A percentile compares a stretch with the other conserved stretches of the same genome.
phyloP scores from a whole-genome alignment of 2,329 filamentous ascomycete species.

The Escovopsis sp. region DNA sequence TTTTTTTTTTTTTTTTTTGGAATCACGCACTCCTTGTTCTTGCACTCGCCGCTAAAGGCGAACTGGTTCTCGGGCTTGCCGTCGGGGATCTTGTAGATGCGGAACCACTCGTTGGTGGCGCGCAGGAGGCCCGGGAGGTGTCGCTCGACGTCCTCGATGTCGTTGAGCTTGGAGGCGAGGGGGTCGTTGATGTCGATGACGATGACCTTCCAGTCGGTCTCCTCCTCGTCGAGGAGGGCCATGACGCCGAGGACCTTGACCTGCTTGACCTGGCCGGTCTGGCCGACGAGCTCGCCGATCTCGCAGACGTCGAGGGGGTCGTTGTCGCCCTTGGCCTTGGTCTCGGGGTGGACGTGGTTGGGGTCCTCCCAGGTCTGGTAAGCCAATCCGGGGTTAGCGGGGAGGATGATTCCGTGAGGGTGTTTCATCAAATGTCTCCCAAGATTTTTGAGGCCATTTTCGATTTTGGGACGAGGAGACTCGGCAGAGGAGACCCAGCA shows the following conservation, averaged over 20 bases:
- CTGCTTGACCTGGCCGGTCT: conserved; percentile 95
- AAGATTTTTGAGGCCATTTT: too few relatives aligned
- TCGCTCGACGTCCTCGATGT: conserved; percentile 97
- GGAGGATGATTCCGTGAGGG: too few relatives aligned
- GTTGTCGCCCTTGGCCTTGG: conserved; percentile 99
- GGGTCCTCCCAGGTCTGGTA: conserved; percentile 99
- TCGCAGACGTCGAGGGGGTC: conserved; percentile 99
- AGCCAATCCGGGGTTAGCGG: too few relatives aligned
- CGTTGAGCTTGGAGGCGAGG: conserved; percentile 89
- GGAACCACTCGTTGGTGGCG: conserved; percentile 99
- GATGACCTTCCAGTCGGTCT: conserved; percentile 99
- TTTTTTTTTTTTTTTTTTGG: too few relatives aligned
- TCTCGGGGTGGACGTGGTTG: conserved; percentile 90
- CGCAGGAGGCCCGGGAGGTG: conserved; percentile 93
- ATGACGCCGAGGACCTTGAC: conserved; percentile 99
- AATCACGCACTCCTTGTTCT: conserved; percentile 99
- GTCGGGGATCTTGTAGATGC: conserved; percentile 99
- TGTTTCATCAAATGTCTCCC: too few relatives aligned
- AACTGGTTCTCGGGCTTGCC: conserved; percentile 99
- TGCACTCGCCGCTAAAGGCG: conserved; percentile 99
- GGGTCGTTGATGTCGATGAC: conserved; percentile 98
- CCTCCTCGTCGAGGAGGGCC: conserved; percentile 97
- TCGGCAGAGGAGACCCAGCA: too few relatives aligned
- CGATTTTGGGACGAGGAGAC: too few relatives aligned
- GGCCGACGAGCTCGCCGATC: conserved; percentile 95